A percentile compares a stretch with the other conserved stretches of the same genome.
These are phyloP conservation scores for Suhomyces guaymorum DNA, from an alignment of 1,139 yeast genomes.

Conservation along the genomic window DNA sequence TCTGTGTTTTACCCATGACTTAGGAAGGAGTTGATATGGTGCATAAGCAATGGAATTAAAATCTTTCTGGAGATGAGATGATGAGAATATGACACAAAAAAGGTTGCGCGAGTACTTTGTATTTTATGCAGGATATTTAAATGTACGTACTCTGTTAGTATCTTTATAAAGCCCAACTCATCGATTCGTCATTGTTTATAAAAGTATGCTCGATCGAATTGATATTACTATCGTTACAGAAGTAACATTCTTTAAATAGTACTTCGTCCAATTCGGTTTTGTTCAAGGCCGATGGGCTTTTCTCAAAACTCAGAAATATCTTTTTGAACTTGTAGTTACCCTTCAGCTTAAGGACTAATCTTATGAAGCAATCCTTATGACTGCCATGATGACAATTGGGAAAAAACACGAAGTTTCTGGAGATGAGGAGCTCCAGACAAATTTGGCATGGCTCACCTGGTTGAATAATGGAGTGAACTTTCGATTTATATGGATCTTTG, in stretches of 20 bases:
- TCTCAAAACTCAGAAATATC: constrained; percentile 32
- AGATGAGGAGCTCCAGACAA: constrained; percentile 68
- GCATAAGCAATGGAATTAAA: too few relatives aligned
- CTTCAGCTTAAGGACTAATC: constrained; percentile 54
- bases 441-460: constrained; percentile 83
- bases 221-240: constrained; percentile 78
- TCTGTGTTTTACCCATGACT: constrained; percentile 86
- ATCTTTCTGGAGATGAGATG: constrained; percentile 12
- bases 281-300: constrained; percentile 16
- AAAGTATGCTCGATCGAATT: constrained; percentile 62
- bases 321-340: constrained; percentile 70
- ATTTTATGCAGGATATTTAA: constrained; percentile 4
- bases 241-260: constrained; percentile 66
- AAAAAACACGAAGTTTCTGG: constrained; percentile 75
- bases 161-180: constrained; percentile 31
- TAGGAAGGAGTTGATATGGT: neutral
- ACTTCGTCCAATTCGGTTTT: constrained; percentile 57
- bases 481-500: constrained; percentile 41
- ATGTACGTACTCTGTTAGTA: too few relatives aligned
- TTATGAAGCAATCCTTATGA: constrained; percentile 83
- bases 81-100: constrained; percentile 3
- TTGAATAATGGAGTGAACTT: constrained; percentile 52
- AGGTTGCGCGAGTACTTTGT: neutral
- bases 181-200: constrained; percentile 26
- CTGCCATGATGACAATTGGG: constrained; percentile 86